phyloP scores from a whole-genome alignment of 352 stramenopile genomes.

The Phytopythium kandeliae region DNA sequence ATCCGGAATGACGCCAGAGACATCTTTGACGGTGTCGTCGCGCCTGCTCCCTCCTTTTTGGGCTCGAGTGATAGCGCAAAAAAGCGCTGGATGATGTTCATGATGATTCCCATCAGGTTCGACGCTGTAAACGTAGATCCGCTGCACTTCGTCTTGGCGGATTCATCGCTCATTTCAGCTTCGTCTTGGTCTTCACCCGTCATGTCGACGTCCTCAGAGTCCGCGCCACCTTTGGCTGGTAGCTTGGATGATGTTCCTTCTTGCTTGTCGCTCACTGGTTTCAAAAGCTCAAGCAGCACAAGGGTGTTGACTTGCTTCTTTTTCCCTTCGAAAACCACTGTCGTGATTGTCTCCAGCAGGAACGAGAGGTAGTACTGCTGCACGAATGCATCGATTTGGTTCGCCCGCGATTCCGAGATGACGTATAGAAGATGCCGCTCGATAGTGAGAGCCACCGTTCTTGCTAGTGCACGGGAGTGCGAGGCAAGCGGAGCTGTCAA shows the following conservation, averaged over 20 bases:
- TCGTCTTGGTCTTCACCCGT: conserved; percentile 10
- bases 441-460: conserved; percentile 38
- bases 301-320: conserved; percentile 75
- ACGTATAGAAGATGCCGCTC: conserved; percentile 49
- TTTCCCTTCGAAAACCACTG: conserved; percentile 69
- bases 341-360: conserved; percentile 70
- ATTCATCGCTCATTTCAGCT: conserved; percentile 13
- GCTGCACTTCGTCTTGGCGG: conserved; percentile 16
- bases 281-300: conserved; percentile 59
- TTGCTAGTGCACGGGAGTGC: conserved; percentile 47
- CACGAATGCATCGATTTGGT: conserved; percentile 51
- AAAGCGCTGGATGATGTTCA: conserved; percentile 44
- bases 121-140: conserved; percentile 24
- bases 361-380: conserved; percentile 78
- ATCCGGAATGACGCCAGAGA: conserved; percentile 63
- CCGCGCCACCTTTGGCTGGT: conserved; percentile 4
- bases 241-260: not conserved
- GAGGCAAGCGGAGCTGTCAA: conserved; percentile 40
- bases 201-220: conserved; percentile 26
- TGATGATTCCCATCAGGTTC: conserved; percentile 46
- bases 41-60: conserved; percentile 1
- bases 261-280: conserved; percentile 18
- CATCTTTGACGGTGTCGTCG: conserved; percentile 36
- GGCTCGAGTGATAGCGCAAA: conserved; percentile 21
- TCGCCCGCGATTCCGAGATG: conserved; percentile 24